Conservation (phyloP, 2,329 filamentous ascomycete species). For the Apiospora kogelbergensis region DNA sequence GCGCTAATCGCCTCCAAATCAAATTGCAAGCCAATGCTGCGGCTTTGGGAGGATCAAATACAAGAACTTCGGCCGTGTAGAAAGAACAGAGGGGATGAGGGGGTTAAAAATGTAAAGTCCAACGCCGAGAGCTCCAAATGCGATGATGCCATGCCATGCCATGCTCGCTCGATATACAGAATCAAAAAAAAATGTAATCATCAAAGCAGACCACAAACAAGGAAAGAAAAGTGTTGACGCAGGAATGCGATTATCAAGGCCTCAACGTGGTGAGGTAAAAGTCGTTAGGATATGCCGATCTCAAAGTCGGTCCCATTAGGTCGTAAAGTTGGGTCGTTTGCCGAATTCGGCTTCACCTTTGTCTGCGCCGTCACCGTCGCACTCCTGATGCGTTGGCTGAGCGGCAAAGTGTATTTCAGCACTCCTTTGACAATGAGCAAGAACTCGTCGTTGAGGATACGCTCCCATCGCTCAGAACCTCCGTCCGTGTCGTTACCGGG, state of each 20-base stretch:
- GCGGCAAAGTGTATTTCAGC: slow-evolving; percentile 73
- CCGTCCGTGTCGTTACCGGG: slow-evolving; percentile 89
- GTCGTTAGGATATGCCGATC: slow-evolving; percentile 18
- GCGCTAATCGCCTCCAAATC: background rate
- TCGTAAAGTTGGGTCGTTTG: slow-evolving; percentile 48
- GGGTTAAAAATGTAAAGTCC: slow-evolving; percentile 22
- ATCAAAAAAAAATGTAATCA: background rate
- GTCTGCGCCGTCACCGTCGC: slow-evolving; percentile 60
- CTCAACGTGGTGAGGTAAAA: background rate
- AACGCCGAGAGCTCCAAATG: slow-evolving; percentile 32
- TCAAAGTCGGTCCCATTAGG: slow-evolving; percentile 39
- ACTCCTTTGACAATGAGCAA: slow-evolving; percentile 90
- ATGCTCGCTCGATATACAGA: slow-evolving; percentile 40
- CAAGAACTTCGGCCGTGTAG: background rate
- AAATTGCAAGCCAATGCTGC: slow-evolving; percentile 5
- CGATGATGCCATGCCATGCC: slow-evolving; percentile 19
- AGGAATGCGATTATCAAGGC: background rate
- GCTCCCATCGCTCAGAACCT: slow-evolving; percentile 85
- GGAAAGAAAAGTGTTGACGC: background rate
- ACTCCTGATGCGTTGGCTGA: slow-evolving; percentile 60
- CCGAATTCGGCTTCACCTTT: slow-evolving; percentile 61
- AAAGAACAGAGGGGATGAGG: slow-evolving; percentile 2
- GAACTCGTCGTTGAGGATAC: slow-evolving; percentile 87
- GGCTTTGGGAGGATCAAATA: slow-evolving; percentile 9
- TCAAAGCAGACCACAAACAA: background rate